phyloP scores from a whole-genome alignment of 2,329 filamentous ascomycete species.

The Lachnellula arida region DNA sequence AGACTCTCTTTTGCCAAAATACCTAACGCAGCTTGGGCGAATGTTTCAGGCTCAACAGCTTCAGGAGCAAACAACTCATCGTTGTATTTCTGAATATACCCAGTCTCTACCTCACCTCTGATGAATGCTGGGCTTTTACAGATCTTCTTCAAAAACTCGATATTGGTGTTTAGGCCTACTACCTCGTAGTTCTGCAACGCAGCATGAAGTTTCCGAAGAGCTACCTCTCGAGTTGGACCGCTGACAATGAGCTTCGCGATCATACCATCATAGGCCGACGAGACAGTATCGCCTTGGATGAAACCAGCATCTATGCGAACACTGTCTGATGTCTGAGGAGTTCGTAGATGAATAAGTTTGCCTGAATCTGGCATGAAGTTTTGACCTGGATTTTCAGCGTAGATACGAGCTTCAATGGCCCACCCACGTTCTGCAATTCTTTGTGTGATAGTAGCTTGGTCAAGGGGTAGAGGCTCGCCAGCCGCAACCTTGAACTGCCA shows the following conservation, averaged over 20 bases:
- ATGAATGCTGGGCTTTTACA: conserved; percentile 80
- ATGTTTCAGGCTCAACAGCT: conserved; percentile 63
- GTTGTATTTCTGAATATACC: conserved; percentile 88
- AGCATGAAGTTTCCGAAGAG: conserved; percentile 74
- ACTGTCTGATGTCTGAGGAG: conserved; percentile 63
- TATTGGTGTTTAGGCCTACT: conserved; percentile 88
- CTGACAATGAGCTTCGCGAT: conserved; percentile 95
- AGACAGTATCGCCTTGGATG: conserved; percentile 83
- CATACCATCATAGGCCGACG: conserved; percentile 96
- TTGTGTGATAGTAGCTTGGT: conserved; percentile 59
- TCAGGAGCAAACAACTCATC: conserved; percentile 69
- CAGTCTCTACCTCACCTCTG: conserved; percentile 85
- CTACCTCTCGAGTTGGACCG: conserved; percentile 70
- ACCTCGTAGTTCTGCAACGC: conserved; percentile 88
- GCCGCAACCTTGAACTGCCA: conserved; percentile 92
- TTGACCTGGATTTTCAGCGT: conserved; percentile 87
- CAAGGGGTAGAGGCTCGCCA: conserved; percentile 61
- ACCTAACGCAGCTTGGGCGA: conserved; percentile 81
- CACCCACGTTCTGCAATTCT: conserved; percentile 73
- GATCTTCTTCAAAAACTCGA: conserved; percentile 90
- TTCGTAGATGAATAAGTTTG: conserved; percentile 74
- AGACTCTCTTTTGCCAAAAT: conserved; percentile 51
- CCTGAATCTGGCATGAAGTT: conserved; percentile 95
- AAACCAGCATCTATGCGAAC: conserved; percentile 93
- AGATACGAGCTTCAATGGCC: conserved; percentile 93